Conservation (phyloP, 768 basidiomycete species). For the Mycena venus region DNA sequence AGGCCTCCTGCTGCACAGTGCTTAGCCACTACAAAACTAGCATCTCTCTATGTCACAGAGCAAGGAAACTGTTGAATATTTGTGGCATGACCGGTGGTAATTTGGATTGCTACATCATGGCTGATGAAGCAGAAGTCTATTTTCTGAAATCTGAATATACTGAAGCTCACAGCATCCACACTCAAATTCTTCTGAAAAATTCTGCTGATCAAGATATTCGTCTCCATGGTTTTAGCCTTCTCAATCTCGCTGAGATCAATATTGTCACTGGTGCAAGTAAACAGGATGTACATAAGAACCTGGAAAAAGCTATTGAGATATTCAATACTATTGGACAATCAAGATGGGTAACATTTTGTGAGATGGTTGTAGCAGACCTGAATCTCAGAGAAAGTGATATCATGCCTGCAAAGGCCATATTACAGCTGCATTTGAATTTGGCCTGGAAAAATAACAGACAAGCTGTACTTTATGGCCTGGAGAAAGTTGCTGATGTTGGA, state of each 20-base stretch:
- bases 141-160: neutral
- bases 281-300: neutral
- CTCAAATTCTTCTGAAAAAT: neutral
- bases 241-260: neutral
- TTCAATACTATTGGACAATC: neutral
- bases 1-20: neutral
- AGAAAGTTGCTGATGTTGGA: too few species aligned
- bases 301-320: neutral
- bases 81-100: neutral
- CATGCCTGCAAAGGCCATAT: too few species aligned
- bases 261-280: neutral
- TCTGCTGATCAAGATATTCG: neutral
- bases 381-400: too few species aligned
- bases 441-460: too few species aligned
- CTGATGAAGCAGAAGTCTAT: neutral
- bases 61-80: neutral
- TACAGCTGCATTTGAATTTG: too few species aligned
- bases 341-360: too few species aligned
- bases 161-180: neutral
- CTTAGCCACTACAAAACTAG: neutral
- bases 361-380: too few species aligned
- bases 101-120: neutral
- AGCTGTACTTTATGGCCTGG: too few species aligned
- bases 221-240: neutral
- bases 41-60: neutral